Conservation (phyloP, 108 stramenopile genomes). For the Seminavis robusta region DNA sequence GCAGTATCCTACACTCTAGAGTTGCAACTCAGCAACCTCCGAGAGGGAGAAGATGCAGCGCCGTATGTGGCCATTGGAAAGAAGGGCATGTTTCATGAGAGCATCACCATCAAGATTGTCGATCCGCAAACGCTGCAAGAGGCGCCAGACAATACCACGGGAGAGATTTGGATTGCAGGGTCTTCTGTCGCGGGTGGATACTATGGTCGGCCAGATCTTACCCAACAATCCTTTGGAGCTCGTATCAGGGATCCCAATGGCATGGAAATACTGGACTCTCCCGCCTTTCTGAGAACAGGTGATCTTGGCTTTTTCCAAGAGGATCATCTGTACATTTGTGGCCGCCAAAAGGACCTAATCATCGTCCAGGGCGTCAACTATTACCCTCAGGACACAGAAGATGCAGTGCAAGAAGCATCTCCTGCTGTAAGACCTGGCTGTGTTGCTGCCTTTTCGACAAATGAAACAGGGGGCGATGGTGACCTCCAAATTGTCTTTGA, state of each 20-base stretch:
- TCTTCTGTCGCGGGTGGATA: constrained; percentile 36
- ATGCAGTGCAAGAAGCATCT: not conserved
- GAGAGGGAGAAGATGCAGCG: no score
- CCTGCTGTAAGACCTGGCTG: constrained; percentile 4
- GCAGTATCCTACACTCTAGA: no score
- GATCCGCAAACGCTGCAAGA: constrained; percentile 1
- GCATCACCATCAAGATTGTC: constrained; percentile 5
- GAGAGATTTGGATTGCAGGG: constrained; percentile 49
- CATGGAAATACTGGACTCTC: no score
- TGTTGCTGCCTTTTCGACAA: constrained; percentile 3
- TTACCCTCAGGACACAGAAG: not conserved
- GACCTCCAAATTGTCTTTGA: constrained; percentile 1
- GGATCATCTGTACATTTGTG: constrained; percentile 53
- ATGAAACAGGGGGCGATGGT: not conserved
- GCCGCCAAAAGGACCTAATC: not conserved
- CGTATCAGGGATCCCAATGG: no score
- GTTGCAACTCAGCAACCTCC: no score
- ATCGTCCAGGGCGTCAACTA: not conserved
- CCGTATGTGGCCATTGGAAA: no score
- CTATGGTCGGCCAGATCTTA: constrained; percentile 11
- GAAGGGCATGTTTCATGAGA: not conserved
- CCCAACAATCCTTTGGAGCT: not conserved
- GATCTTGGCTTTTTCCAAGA: constrained; percentile 62
- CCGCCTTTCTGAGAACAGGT: constrained; percentile 50
- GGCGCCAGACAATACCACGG: constrained; percentile 11